Evolutionary conservation across 306 rosid genomes (phyloP).

Genomic region (Cicer yamashitae): DNA sequence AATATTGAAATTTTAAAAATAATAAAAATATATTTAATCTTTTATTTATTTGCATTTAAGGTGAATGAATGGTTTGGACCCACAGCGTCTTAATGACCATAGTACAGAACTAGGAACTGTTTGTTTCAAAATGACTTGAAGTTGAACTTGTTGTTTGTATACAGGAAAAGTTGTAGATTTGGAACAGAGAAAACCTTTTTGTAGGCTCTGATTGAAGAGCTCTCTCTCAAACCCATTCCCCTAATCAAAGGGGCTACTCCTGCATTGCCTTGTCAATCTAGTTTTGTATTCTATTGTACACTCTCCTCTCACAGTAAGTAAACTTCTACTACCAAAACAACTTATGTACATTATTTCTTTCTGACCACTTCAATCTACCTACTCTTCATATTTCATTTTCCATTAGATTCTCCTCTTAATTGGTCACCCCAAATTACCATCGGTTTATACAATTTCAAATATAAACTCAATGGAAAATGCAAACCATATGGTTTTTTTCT

Average conservation of each 20-base stretch:
- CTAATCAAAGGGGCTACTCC: conserved; percentile 41
- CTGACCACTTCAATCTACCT: background rate
- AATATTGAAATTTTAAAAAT: too few species aligned
- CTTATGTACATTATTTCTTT: background rate
- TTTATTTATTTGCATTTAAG: conserved; percentile 23
- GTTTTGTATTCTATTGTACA: background rate
- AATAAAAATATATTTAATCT: too few species aligned
- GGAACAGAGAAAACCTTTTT: conserved; percentile 46
- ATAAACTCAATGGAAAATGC: too few species aligned
- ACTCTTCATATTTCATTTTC: background rate
- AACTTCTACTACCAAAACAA: conserved; percentile 39
- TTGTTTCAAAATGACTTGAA: conserved; percentile 52
- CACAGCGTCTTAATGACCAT: conserved; percentile 56
- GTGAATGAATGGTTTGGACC: conserved; percentile 62
- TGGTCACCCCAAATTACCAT: too few species aligned
- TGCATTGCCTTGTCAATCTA: conserved; percentile 39
- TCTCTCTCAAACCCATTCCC: conserved; percentile 51
- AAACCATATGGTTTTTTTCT: too few species aligned
- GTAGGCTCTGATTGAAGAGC: conserved; percentile 43
- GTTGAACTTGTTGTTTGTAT: conserved; percentile 10
- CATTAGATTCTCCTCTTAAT: too few species aligned
- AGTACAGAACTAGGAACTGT: conserved; percentile 50
- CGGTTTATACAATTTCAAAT: too few species aligned
- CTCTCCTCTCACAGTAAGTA: conserved; percentile 45
- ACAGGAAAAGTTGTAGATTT: conserved; percentile 56